phyloP scores from a whole-genome alignment of 305 asterid species.

The Andrographis paniculata region DNA sequence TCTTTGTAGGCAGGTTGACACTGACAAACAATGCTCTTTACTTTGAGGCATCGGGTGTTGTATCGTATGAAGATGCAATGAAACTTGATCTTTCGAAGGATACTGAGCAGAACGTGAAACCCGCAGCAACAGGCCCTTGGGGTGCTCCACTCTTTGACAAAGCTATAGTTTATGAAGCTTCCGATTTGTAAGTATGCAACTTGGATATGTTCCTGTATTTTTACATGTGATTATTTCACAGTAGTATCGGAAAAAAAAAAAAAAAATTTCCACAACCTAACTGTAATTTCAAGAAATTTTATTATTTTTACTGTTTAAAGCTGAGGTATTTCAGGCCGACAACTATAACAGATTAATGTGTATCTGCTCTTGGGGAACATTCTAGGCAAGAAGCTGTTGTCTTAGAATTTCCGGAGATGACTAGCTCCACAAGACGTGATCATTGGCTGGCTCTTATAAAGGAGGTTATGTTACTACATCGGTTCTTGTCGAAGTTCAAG shows the following conservation, averaged over 20 bases:
- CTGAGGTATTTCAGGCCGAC: too few species aligned
- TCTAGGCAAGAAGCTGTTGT: constrained; percentile 57
- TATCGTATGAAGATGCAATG: constrained; percentile 65
- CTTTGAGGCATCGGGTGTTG: constrained; percentile 75
- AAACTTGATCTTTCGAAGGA: constrained; percentile 71
- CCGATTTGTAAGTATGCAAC: constrained; percentile 54
- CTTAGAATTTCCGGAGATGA: constrained; percentile 87
- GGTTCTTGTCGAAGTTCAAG: constrained; percentile 41
- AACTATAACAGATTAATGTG: too few species aligned
- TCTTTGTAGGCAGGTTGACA: constrained; percentile 73
- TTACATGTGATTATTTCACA: too few species aligned
- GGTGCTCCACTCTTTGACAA: constrained; percentile 96
- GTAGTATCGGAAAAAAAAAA: too few species aligned
- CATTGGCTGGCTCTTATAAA: constrained; percentile 82
- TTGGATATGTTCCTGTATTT: too few species aligned
- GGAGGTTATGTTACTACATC: constrained; percentile 65
- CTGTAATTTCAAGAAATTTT: too few species aligned
- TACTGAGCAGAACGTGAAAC: constrained; percentile 40
- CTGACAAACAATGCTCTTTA: constrained; percentile 86
- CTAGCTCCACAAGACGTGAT: constrained; percentile 88
- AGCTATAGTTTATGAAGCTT: constrained; percentile 64
- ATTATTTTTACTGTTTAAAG: too few species aligned
- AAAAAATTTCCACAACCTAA: too few species aligned
- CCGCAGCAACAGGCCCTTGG: constrained; percentile 88
- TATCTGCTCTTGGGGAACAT: background rate